Percentiles rank a stretch among this genome's conserved stretches.
phyloP scores from a whole-genome alignment of 176 grass and related monocot genomes.

The Zea luxurians region DNA sequence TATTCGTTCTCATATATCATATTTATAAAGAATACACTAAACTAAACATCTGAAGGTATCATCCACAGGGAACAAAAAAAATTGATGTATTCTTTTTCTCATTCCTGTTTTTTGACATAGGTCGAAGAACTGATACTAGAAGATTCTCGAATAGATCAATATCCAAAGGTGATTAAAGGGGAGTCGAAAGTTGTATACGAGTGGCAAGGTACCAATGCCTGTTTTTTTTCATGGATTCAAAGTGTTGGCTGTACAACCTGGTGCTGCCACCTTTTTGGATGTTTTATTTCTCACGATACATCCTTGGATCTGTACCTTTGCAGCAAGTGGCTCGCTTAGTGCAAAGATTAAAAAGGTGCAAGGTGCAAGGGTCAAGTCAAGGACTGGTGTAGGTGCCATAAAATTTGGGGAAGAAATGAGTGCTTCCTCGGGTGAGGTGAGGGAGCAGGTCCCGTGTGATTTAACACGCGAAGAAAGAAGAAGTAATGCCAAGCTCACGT shows the following conservation, averaged over 20 bases:
- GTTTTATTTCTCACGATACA: not conserved
- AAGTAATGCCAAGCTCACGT: slow-evolving; percentile 11
- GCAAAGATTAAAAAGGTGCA: slow-evolving; percentile 55
- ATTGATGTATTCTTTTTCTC: not conserved
- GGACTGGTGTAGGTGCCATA: not conserved
- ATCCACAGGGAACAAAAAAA: slow-evolving; percentile 18
- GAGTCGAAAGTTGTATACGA: slow-evolving; percentile 82
- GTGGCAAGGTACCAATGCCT: slow-evolving; percentile 79
- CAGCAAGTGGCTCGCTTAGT: slow-evolving; percentile 64
- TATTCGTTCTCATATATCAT: slow-evolving; percentile 1
- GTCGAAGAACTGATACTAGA: slow-evolving; percentile 85
- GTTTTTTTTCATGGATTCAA: not conserved
- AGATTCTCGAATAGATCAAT: slow-evolving; percentile 91
- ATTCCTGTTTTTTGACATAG: slow-evolving; percentile 41
- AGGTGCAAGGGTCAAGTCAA: slow-evolving; percentile 39
- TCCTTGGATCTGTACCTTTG: not conserved
- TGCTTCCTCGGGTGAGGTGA: slow-evolving; percentile 2
- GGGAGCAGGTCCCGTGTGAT: slow-evolving; percentile 6
- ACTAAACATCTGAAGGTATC: no score
- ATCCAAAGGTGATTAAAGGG: slow-evolving; percentile 89
- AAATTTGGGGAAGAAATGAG: slow-evolving; percentile 23
- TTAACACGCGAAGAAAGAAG: slow-evolving; percentile 7
- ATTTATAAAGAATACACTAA: slow-evolving; percentile 11
- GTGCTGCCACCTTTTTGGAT: not conserved
- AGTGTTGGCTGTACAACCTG: not conserved